Evolutionary conservation across 2,329 filamentous ascomycete genomes (phyloP).

Genomic region (Pseudogymnoascus sp.): DNA sequence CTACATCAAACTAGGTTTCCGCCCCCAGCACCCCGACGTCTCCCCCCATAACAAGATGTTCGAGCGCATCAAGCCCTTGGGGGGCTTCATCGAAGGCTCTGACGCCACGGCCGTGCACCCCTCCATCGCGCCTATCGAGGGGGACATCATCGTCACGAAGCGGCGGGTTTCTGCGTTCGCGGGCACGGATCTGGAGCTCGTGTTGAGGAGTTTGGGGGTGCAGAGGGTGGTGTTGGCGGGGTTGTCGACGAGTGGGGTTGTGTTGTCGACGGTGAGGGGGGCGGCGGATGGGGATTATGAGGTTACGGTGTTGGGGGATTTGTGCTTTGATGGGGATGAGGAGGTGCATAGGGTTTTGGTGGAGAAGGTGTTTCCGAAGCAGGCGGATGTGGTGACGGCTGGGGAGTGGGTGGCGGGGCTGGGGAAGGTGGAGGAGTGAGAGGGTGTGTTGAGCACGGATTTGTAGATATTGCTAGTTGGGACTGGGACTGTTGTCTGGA

Average conservation of each 20-base stretch:
- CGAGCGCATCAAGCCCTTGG: constrained; percentile 15
- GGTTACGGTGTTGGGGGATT: constrained; percentile 28
- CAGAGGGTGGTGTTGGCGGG: constrained; percentile 28
- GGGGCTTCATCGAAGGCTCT: constrained; percentile 21
- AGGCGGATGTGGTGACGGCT: constrained; percentile 23
- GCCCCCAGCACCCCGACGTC: constrained; percentile 26
- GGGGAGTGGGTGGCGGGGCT: constrained; percentile 23
- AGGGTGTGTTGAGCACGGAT: not conserved
- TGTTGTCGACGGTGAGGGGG: constrained; percentile 30
- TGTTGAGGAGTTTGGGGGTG: constrained; percentile 25
- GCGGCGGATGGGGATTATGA: constrained; percentile 30
- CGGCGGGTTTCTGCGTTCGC: constrained; percentile 30
- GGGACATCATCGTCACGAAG: constrained; percentile 29
- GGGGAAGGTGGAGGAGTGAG: not conserved
- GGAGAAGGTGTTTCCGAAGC: constrained; percentile 27
- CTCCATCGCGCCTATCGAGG: constrained; percentile 16
- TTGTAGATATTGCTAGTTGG: not conserved
- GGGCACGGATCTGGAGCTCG: constrained; percentile 28
- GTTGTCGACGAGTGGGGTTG: constrained; percentile 29
- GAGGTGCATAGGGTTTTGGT: constrained; percentile 29
- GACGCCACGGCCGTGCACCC: constrained; percentile 18
- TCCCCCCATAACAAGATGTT: constrained; percentile 22
- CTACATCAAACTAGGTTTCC: constrained; percentile 28
- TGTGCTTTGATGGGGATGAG: constrained; percentile 28
- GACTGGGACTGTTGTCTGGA: not conserved